phyloP scores from a whole-genome alignment of 2,329 filamentous ascomycete genomes.

The Phialophora verrucosa region DNA sequence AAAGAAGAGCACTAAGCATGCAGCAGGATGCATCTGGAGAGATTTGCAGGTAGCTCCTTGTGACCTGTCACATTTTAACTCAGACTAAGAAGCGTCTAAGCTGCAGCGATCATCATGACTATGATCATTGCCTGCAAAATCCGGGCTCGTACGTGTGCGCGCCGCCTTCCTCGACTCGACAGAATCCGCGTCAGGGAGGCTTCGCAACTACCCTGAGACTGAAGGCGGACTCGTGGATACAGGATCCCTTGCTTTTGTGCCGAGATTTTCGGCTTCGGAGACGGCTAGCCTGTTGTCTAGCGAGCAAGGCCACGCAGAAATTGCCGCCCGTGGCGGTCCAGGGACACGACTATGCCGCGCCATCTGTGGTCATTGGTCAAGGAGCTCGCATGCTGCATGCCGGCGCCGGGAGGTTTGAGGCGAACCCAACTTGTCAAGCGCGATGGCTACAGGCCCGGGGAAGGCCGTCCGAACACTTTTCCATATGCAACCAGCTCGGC shows the following conservation, averaged over 20 bases:
- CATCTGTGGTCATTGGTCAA: not conserved
- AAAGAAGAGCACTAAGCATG: conserved; percentile 6
- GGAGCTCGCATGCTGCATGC: conserved; percentile 3
- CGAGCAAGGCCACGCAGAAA: not conserved
- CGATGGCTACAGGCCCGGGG: conserved; percentile 12
- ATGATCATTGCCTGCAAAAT: not conserved
- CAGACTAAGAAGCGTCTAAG: not conserved
- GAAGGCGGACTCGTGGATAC: not conserved
- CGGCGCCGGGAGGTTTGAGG: not conserved
- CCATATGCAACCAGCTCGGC: conserved; percentile 8
- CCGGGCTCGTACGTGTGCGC: not conserved
- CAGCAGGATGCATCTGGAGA: conserved; percentile 3
- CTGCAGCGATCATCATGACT: not conserved
- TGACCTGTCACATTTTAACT: conserved; percentile 5
- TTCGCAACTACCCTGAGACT: not conserved
- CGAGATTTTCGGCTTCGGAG: conserved; percentile 1
- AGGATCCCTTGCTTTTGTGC: not conserved
- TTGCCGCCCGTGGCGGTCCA: not conserved
- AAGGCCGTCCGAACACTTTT: conserved; percentile 5
- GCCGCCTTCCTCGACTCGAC: not conserved
- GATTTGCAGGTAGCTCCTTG: conserved; percentile 5
- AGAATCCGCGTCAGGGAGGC: not conserved
- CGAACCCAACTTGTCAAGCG: conserved; percentile 3
- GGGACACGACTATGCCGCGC: not conserved
- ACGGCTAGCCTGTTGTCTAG: not conserved